phyloP scores from a whole-genome alignment of 2,329 filamentous ascomycete genomes.

The Bipolaris gigantea region DNA sequence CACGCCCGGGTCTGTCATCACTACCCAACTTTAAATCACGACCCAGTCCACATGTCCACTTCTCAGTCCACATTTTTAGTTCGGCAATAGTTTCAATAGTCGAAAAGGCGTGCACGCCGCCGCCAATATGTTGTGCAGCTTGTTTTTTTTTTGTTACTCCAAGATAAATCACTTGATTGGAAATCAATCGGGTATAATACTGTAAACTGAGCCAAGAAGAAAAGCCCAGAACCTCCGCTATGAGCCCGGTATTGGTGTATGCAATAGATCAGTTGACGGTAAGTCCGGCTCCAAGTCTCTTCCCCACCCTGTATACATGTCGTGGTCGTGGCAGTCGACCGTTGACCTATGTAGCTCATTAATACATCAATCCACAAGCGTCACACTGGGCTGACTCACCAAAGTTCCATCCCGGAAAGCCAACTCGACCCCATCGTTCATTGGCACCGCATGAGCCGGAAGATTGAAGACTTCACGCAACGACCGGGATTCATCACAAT shows the following conservation, averaged over 20 bases:
- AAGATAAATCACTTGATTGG: neutral
- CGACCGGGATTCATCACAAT: neutral
- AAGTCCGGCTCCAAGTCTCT: conserved; percentile 21
- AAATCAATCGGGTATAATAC: conserved; percentile 1
- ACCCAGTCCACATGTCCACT: conserved; percentile 2
- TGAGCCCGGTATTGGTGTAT: neutral
- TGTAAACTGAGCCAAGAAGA: neutral
- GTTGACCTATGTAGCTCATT: conserved; percentile 20
- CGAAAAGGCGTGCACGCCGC: neutral
- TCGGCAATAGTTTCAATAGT: neutral
- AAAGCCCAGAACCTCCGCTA: neutral
- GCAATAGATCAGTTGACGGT: conserved; percentile 10
- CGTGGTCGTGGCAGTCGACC: conserved; percentile 27
- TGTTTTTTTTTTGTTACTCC: neutral
- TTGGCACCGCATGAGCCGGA: conserved; percentile 29
- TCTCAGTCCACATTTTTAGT: neutral
- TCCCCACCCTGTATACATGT: conserved; percentile 27
- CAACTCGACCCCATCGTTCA: conserved; percentile 31
- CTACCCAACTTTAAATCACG: conserved; percentile 2
- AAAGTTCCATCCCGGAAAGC: conserved; percentile 33
- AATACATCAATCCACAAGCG: neutral
- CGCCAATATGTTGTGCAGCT: neutral
- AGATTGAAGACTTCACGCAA: conserved; percentile 25
- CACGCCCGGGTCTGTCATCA: conserved; percentile 5
- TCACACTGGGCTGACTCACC: conserved; percentile 13